phyloP scores from a whole-genome alignment of 2,329 filamentous ascomycete species.

The Sclerotinia trifoliorum region DNA sequence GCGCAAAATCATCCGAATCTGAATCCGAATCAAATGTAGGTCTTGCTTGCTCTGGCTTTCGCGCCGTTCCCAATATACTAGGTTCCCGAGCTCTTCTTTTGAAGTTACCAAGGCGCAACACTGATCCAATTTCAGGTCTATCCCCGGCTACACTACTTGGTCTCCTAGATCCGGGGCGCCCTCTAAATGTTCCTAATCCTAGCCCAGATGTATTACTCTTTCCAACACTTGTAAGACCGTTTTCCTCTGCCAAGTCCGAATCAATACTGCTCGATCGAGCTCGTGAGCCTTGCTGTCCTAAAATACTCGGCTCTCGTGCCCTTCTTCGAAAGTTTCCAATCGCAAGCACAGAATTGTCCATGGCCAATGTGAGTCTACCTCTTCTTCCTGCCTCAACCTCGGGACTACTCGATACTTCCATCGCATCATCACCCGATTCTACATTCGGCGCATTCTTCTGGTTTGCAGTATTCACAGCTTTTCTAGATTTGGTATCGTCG shows the following conservation, averaged over 20 bases:
- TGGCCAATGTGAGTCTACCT: slow-evolving; percentile 30
- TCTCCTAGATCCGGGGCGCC: slow-evolving; percentile 26
- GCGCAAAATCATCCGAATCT: slow-evolving; percentile 53
- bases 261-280: slow-evolving; percentile 39
- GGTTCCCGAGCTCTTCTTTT: slow-evolving; percentile 57
- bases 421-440: slow-evolving; percentile 9
- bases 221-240: slow-evolving; percentile 35
- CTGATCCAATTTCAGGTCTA: slow-evolving; percentile 39
- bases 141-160: slow-evolving; percentile 35
- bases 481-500: not conserved
- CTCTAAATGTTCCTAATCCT: slow-evolving; percentile 38
- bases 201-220: slow-evolving; percentile 34
- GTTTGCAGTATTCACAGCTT: slow-evolving; percentile 2
- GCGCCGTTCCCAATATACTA: slow-evolving; percentile 54
- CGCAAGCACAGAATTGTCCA: slow-evolving; percentile 46
- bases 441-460: slow-evolving; percentile 9
- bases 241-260: slow-evolving; percentile 36
- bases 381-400: slow-evolving; percentile 36
- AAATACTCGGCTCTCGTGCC: slow-evolving; percentile 48
- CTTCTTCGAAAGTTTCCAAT: slow-evolving; percentile 56
- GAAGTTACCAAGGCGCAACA: slow-evolving; percentile 56
- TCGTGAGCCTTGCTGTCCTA: slow-evolving; percentile 30
- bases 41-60: slow-evolving; percentile 41
- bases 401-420: slow-evolving; percentile 35
- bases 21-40: slow-evolving; percentile 46